phyloP scores from a whole-genome alignment of 2,329 filamentous ascomycete genomes.

The Fusarium avenaceum region DNA sequence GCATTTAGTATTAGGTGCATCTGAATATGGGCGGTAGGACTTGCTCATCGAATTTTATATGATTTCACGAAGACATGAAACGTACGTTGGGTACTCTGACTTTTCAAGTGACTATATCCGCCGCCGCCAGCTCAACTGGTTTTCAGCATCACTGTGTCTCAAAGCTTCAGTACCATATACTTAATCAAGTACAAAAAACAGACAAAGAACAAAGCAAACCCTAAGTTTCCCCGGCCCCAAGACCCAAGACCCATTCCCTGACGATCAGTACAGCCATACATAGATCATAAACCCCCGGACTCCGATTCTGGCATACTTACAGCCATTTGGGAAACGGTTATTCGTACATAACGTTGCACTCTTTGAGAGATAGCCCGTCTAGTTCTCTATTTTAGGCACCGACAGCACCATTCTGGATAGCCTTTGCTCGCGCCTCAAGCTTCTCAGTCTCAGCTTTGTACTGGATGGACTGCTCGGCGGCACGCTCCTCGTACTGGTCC shows the following conservation, averaged over 20 bases:
- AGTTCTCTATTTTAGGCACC: constrained; percentile 32
- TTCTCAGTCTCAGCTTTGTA: constrained; percentile 43
- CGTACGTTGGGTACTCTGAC: background rate
- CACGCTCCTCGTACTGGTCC: constrained; percentile 55
- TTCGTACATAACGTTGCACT: constrained; percentile 4
- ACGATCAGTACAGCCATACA: constrained; percentile 21
- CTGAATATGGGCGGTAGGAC: constrained; percentile 2
- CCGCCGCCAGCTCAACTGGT: constrained; percentile 14
- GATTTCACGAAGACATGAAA: constrained; percentile 5
- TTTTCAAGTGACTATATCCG: constrained; percentile 5
- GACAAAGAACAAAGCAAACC: constrained; percentile 31
- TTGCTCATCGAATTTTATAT: background rate
- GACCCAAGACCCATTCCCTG: constrained; percentile 21
- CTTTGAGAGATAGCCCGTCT: constrained; percentile 3
- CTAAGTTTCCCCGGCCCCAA: constrained; percentile 14
- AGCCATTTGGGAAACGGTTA: constrained; percentile 2
- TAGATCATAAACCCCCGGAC: constrained; percentile 8
- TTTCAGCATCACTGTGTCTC: constrained; percentile 5
- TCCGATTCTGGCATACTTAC: constrained; percentile 7
- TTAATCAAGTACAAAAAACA: constrained; percentile 23
- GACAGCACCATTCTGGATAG: constrained; percentile 42
- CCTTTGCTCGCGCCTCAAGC: constrained; percentile 51
- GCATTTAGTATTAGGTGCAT: background rate
- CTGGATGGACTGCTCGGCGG: constrained; percentile 29
- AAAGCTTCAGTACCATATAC: constrained; percentile 19